Evolutionary conservation across 768 basidiomycete genomes (phyloP).

Genomic region (Clitopilus passeckerianus): DNA sequence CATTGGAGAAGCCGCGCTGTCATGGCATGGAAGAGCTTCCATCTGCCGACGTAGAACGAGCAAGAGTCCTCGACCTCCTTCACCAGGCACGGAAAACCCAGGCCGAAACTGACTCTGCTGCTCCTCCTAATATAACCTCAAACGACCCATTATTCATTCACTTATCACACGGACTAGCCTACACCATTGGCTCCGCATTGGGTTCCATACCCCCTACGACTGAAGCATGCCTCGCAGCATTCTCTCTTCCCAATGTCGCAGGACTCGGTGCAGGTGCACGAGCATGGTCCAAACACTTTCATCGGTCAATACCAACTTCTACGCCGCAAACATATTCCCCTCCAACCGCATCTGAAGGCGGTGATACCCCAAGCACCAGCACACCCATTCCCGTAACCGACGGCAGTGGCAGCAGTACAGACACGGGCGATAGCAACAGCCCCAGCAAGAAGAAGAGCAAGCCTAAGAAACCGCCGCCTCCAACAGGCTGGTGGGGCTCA

Average conservation of each 20-base stretch:
- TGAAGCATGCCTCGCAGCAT: conserved; percentile 48
- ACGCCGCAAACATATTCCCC: neutral
- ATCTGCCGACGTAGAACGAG: conserved; percentile 10
- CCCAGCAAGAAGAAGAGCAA: conserved; percentile 9
- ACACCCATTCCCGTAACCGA: neutral
- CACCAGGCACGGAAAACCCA: neutral
- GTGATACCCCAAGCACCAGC: neutral
- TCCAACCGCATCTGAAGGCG: neutral
- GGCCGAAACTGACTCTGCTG: neutral
- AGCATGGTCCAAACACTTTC: conserved; percentile 65
- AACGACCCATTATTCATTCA: conserved; percentile 34
- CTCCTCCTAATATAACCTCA: neutral
- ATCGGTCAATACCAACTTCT: conserved; percentile 33
- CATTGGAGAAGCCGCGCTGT: conserved; percentile 4
- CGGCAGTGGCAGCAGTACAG: neutral
- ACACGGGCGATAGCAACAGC: neutral
- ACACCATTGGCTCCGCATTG: conserved; percentile 56
- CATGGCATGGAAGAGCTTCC: conserved; percentile 13
- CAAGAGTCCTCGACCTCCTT: conserved; percentile 2
- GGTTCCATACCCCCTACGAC: conserved; percentile 42
- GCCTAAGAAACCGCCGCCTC: conserved; percentile 12
- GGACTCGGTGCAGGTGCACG: conserved; percentile 54
- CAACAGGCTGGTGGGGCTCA: conserved; percentile 56
- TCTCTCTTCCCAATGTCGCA: conserved; percentile 40
- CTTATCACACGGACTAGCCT: conserved; percentile 48